These are phyloP conservation scores for Kluyveromyces starmeri DNA, from an alignment of 805 yeast genomes.

Conservation along the genomic window DNA sequence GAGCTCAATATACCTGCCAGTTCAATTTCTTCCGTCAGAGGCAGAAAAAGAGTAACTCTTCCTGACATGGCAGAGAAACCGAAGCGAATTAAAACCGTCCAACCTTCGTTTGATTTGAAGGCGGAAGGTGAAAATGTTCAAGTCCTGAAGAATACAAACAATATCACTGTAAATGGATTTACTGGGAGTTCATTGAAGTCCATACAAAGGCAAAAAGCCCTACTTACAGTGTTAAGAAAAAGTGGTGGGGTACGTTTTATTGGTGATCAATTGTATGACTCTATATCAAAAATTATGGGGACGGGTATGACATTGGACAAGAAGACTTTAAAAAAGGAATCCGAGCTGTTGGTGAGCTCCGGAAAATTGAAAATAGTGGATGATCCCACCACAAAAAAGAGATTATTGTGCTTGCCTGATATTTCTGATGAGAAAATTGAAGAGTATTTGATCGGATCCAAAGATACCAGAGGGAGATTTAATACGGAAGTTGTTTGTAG, in stretches of 20 bases:
- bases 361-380: slow-evolving; percentile 14
- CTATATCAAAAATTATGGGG: slow-evolving; percentile 35
- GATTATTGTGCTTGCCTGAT: slow-evolving; percentile 20
- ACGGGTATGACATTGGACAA: slow-evolving; percentile 40
- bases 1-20: slow-evolving; percentile 16
- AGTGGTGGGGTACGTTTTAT: slow-evolving; percentile 39
- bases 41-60: slow-evolving; percentile 9
- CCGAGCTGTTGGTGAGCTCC: slow-evolving; percentile 21
- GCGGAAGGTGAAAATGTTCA: neutral
- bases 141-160: neutral
- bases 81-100: neutral
- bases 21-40: slow-evolving; percentile 9
- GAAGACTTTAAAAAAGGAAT: slow-evolving; percentile 42
- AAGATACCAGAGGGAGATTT: slow-evolving; percentile 19
- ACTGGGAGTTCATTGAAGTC: slow-evolving; percentile 37
- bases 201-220: slow-evolving; percentile 35
- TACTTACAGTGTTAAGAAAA: slow-evolving; percentile 35
- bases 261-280: slow-evolving; percentile 33
- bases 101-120: neutral
- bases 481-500: slow-evolving; percentile 22
- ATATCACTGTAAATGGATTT: slow-evolving; percentile 23
- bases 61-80: slow-evolving; percentile 1
- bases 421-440: slow-evolving; percentile 13
- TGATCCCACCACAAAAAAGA: slow-evolving; percentile 16
- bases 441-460: slow-evolving; percentile 17